phyloP scores from a whole-genome alignment of 2,329 filamentous ascomycete genomes.

The Aspergillus melleus region DNA sequence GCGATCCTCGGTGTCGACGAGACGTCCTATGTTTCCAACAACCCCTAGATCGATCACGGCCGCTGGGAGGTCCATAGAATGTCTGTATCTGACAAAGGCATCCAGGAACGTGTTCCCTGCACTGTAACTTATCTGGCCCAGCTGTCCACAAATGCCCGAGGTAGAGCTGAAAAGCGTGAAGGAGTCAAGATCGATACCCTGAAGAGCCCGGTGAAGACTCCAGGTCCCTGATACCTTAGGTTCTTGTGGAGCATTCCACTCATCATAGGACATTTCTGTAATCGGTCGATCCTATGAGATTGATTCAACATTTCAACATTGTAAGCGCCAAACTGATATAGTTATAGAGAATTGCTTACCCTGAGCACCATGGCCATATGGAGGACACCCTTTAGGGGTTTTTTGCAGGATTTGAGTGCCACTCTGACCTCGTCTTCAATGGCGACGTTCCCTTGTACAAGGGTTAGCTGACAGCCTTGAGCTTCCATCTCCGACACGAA shows the following conservation, averaged over 20 bases:
- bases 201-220: conserved; percentile 29
- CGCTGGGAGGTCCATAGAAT: conserved; percentile 23
- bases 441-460: conserved; percentile 22
- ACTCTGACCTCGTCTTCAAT: conserved; percentile 18
- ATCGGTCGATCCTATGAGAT: conserved; percentile 29
- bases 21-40: conserved; percentile 29
- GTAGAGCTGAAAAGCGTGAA: conserved; percentile 43
- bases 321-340: too few species aligned
- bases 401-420: conserved; percentile 25
- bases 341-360: conserved; percentile 8
- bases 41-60: conserved; percentile 32
- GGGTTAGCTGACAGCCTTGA: conserved; percentile 35
- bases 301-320: neutral
- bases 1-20: conserved; percentile 11
- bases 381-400: conserved; percentile 26
- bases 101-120: conserved; percentile 40
- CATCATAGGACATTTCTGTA: conserved; percentile 34
- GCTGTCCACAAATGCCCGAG: conserved; percentile 46
- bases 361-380: conserved; percentile 30
- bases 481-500: conserved; percentile 42
- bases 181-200: conserved; percentile 33
- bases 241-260: conserved; percentile 31
- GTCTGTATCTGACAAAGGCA: conserved; percentile 30
- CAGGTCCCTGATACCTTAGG: conserved; percentile 35
- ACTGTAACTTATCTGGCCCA: conserved; percentile 46